These are phyloP conservation scores for Talaromyces albobiverticillius DNA, from an alignment of 2,329 filamentous ascomycete species.

Conservation along the genomic window DNA sequence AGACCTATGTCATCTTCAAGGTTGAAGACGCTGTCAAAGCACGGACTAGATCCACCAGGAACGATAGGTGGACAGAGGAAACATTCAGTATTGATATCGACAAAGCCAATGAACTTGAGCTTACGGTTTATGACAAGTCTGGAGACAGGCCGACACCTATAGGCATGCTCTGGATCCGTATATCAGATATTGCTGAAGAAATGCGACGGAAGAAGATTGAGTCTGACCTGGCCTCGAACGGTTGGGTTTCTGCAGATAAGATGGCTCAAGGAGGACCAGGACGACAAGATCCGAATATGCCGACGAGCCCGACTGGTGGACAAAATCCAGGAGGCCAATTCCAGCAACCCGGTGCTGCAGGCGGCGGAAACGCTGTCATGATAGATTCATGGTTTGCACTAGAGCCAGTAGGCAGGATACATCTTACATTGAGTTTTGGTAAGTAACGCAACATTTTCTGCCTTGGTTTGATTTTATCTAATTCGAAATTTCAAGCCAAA, in stretches of 20 bases:
- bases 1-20: conserved; percentile 94
- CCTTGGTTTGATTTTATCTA: conserved; percentile 11
- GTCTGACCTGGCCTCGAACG: conserved; percentile 87
- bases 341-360: conserved; percentile 14
- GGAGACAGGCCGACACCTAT: conserved; percentile 89
- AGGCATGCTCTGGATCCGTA: conserved; percentile 90
- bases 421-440: conserved; percentile 84
- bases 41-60: conserved; percentile 78
- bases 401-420: conserved; percentile 88
- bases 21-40: conserved; percentile 92
- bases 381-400: conserved; percentile 97
- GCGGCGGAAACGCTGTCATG: conserved; percentile 28
- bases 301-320: conserved; percentile 23
- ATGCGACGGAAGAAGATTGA: conserved; percentile 97
- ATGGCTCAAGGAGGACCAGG: conserved; percentile 66
- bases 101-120: conserved; percentile 97
- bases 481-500: conserved; percentile 58
- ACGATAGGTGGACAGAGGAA: conserved; percentile 88
- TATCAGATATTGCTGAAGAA: conserved; percentile 96
- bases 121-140: conserved; percentile 96
- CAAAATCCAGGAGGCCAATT: conserved; percentile 23
- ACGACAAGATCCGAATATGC: conserved; percentile 48
- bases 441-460: conserved; percentile 22
- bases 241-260: conserved; percentile 96
- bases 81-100: conserved; percentile 90